Percentiles rank a stretch among this genome's conserved stretches.
phyloP scores from a whole-genome alignment of 2,329 filamentous ascomycete species.

The Bipolaris zeicola region DNA sequence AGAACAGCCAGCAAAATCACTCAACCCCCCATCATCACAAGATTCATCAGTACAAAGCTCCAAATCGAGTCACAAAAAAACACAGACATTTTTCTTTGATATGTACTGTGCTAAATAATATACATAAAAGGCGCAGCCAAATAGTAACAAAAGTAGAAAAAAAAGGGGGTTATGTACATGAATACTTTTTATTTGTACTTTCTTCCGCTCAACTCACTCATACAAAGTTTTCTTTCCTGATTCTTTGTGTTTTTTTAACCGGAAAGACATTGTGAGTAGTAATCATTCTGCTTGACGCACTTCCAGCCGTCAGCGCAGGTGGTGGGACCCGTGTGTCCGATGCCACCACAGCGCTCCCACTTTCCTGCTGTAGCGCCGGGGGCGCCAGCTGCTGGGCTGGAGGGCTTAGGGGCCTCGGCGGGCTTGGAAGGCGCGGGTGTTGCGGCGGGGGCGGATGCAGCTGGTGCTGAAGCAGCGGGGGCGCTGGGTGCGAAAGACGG shows the following conservation, averaged over 20 bases:
- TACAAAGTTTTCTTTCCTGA: too few relatives aligned
- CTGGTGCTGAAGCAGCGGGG: conserved; percentile 6
- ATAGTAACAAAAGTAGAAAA: too few relatives aligned
- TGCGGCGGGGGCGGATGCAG: conserved; percentile 7
- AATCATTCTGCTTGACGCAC: conserved; percentile 48
- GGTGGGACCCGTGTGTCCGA: conserved; percentile 47
- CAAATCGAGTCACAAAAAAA: too few relatives aligned
- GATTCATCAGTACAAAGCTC: too few relatives aligned
- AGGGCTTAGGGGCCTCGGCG: background rate
- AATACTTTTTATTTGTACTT: background rate
- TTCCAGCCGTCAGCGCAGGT: conserved; percentile 47
- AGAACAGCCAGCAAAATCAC: too few relatives aligned
- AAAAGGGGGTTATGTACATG: background rate
- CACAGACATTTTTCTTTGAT: too few relatives aligned
- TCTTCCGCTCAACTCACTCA: background rate
- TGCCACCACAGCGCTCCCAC: conserved; percentile 54
- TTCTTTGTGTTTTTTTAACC: background rate
- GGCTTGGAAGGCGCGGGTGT: background rate
- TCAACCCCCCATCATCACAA: too few relatives aligned
- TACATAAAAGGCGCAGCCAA: too few relatives aligned
- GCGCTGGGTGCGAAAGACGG: conserved; percentile 9
- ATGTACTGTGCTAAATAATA: too few relatives aligned
- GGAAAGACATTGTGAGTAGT: conserved; percentile 10
- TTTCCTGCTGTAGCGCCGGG: conserved; percentile 4
- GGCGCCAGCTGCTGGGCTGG: background rate